These are phyloP conservation scores for Bretschneidera sinensis DNA, from an alignment of 345 rosid species.

Conservation along the genomic window DNA sequence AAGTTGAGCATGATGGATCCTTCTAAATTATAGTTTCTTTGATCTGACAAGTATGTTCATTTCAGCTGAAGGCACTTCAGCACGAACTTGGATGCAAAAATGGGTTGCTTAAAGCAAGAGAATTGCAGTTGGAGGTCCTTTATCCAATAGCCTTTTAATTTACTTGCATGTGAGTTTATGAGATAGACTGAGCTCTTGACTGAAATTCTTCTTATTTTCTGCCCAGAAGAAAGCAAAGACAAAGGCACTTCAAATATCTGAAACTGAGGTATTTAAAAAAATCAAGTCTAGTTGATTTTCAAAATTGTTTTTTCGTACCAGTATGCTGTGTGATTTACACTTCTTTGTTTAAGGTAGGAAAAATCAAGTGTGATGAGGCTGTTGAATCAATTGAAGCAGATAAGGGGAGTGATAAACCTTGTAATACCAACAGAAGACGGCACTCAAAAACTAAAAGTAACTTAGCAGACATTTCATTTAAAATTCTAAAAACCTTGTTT, in stretches of 20 bases:
- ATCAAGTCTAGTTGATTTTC: conserved; percentile 2
- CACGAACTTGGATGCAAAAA: conserved; percentile 75
- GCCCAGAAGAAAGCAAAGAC: conserved; percentile 31
- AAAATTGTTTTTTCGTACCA: conserved; percentile 5
- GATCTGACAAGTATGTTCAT: conserved; percentile 18
- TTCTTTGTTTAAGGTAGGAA: conserved; percentile 28
- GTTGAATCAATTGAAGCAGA: conserved; percentile 19
- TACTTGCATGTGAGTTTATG: conserved; percentile 7
- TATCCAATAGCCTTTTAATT: not conserved
- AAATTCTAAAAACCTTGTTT: not conserved
- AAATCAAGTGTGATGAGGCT: conserved; percentile 17
- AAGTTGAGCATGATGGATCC: conserved; percentile 14
- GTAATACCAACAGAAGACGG: conserved; percentile 30
- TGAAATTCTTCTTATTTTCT: conserved; percentile 11
- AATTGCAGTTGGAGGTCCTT: conserved; percentile 30
- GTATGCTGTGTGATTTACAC: conserved; percentile 14
- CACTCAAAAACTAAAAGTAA: conserved; percentile 37
- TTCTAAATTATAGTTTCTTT: conserved; percentile 8
- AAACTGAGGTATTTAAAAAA: conserved; percentile 26
- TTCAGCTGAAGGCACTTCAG: conserved; percentile 54
- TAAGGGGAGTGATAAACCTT: conserved; percentile 18
- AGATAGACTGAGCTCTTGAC: conserved; percentile 7
- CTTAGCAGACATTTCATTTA: not conserved
- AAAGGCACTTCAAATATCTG: conserved; percentile 18
- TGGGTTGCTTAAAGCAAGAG: conserved; percentile 37